A percentile compares a stretch with the other conserved stretches of the same genome.
Evolutionary conservation across 768 basidiomycete genomes (phyloP).

Genomic region (Pleurotus ostreatus): DNA sequence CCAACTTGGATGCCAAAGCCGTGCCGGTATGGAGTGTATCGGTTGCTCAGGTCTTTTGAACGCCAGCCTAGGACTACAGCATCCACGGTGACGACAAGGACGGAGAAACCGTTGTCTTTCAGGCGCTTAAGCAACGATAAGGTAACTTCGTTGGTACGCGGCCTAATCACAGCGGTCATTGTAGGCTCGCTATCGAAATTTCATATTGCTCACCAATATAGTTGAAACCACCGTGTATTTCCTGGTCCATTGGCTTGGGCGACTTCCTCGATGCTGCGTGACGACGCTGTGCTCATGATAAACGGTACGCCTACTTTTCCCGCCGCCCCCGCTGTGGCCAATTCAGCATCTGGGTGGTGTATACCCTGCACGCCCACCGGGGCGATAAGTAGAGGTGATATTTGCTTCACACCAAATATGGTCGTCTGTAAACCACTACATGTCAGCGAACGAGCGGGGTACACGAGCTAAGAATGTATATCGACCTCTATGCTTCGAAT

Average conservation of each 20-base stretch:
- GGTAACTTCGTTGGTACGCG: constrained; percentile 51
- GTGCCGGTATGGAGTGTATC: constrained; percentile 56
- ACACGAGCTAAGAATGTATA: background rate
- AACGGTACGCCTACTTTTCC: constrained; percentile 58
- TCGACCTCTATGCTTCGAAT: constrained; percentile 55
- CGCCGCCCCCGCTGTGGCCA: constrained; percentile 65
- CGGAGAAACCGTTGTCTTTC: constrained; percentile 59
- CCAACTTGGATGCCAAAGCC: constrained; percentile 66
- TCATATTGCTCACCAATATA: constrained; percentile 56
- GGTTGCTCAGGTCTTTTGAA: constrained; percentile 60
- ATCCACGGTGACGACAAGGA: constrained; percentile 79
- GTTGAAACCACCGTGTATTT: constrained; percentile 67
- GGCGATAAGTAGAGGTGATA: constrained; percentile 59
- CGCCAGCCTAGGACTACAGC: constrained; percentile 71
- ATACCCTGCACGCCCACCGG: constrained; percentile 79
- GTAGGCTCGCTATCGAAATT: background rate
- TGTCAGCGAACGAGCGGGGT: background rate
- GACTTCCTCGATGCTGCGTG: constrained; percentile 70
- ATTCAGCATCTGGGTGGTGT: constrained; percentile 65
- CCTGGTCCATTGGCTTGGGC: constrained; percentile 65
- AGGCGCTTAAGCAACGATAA: constrained; percentile 62
- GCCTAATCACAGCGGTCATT: constrained; percentile 36
- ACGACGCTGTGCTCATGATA: constrained; percentile 71
- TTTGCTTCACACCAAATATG: constrained; percentile 61
- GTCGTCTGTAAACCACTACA: constrained; percentile 42